Conservation (phyloP, 2,329 filamentous ascomycete genomes). For the Diaporthe aspalathi region DNA sequence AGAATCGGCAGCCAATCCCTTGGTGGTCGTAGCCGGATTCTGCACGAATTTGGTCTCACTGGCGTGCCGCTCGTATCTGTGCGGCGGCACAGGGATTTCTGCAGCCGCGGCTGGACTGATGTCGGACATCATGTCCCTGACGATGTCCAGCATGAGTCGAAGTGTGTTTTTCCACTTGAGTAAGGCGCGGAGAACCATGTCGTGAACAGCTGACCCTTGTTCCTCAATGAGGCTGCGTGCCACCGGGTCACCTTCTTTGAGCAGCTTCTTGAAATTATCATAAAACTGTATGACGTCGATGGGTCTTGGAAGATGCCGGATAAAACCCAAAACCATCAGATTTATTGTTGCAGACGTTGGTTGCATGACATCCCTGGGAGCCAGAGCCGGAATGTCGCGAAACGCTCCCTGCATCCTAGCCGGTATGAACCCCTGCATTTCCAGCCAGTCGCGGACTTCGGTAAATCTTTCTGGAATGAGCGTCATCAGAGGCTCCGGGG, state of each 20-base stretch:
- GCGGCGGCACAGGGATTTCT: neutral
- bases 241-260: conserved; percentile 52
- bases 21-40: neutral
- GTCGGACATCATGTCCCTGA: conserved; percentile 63
- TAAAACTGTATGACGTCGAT: conserved; percentile 60
- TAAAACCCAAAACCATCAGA: conserved; percentile 61
- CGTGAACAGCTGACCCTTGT: conserved; percentile 59
- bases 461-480: conserved; percentile 44
- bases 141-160: conserved; percentile 58
- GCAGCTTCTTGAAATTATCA: conserved; percentile 56
- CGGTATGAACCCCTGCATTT: conserved; percentile 27
- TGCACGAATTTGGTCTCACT: neutral
- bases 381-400: conserved; percentile 39
- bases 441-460: conserved; percentile 33
- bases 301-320: conserved; percentile 53
- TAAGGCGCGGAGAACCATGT: conserved; percentile 62
- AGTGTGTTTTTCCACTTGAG: conserved; percentile 56
- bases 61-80: neutral
- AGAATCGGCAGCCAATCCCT: neutral
- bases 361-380: conserved; percentile 42
- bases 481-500: conserved; percentile 57
- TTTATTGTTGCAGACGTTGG: conserved; percentile 55
- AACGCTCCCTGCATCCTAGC: conserved; percentile 38
- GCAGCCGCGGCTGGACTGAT: conserved; percentile 41
- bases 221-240: conserved; percentile 52